Percentiles rank a stretch among this genome's conserved stretches.
Conservation (phyloP, 805 yeast species). For the Komagataella phaffii region DNA sequence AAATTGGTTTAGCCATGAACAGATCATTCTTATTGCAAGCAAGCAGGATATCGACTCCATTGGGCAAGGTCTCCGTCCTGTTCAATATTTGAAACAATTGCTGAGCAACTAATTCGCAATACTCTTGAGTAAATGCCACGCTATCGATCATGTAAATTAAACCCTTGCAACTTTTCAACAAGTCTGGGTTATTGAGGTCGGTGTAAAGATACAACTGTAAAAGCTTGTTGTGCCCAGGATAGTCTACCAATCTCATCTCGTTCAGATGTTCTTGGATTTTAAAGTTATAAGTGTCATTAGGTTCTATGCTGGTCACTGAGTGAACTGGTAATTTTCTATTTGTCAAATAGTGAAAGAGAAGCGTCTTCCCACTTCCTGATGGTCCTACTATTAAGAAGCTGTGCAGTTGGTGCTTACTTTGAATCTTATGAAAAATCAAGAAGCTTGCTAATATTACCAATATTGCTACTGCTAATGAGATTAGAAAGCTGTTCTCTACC, state of each 20-base stretch:
- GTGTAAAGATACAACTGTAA: conserved; percentile 38
- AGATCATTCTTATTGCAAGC: conserved; percentile 81
- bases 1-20: conserved; percentile 67
- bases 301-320: conserved; percentile 40
- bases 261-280: conserved; percentile 21
- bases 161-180: conserved; percentile 40
- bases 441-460: neutral
- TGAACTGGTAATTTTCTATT: conserved; percentile 8
- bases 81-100: conserved; percentile 46
- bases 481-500: conserved; percentile 9
- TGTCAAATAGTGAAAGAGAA: conserved; percentile 7
- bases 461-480: neutral
- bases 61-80: conserved; percentile 45
- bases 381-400: conserved; percentile 6
- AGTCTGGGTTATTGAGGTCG: conserved; percentile 24
- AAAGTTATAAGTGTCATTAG: conserved; percentile 23
- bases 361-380: conserved; percentile 6
- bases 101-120: conserved; percentile 39
- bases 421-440: neutral
- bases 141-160: conserved; percentile 72
- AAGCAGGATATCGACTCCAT: conserved; percentile 61
- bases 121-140: conserved; percentile 33
- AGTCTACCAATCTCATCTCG: conserved; percentile 49
- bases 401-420: conserved; percentile 1
- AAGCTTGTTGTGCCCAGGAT: conserved; percentile 82